phyloP scores from a whole-genome alignment of 306 rosid genomes.

The Pachyrhizus erosus region DNA sequence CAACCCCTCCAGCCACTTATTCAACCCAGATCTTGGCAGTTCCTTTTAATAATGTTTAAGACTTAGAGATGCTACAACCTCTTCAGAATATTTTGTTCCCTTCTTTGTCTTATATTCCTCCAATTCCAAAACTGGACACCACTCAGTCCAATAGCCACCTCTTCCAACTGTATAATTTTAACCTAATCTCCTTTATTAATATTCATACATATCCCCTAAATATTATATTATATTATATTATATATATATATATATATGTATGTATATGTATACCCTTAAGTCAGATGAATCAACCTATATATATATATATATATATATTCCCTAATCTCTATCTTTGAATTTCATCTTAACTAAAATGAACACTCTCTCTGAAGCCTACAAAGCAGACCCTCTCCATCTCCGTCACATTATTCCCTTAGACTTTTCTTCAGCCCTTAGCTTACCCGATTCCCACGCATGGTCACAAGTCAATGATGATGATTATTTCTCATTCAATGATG shows the following conservation, averaged over 20 bases:
- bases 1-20: neutral
- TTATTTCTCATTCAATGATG: neutral
- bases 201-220: neutral
- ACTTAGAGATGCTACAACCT: slow-evolving; percentile 39
- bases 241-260: too few relatives aligned
- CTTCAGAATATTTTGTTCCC: slow-evolving; percentile 39
- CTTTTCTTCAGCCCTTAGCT: slow-evolving; percentile 42
- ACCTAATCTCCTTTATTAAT: slow-evolving; percentile 26
- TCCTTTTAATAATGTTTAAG: neutral
- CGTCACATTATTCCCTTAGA: slow-evolving; percentile 65
- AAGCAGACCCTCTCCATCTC: slow-evolving; percentile 48
- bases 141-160: slow-evolving; percentile 60
- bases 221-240: too few relatives aligned
- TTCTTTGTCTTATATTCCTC: slow-evolving; percentile 54
- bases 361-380: slow-evolving; percentile 58
- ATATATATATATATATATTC: neutral
- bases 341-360: slow-evolving; percentile 27
- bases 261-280: neutral
- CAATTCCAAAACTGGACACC: slow-evolving; percentile 49
- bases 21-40: neutral
- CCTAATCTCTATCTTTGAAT: neutral
- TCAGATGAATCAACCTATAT: neutral
- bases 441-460: slow-evolving; percentile 79
- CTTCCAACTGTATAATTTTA: slow-evolving; percentile 40
- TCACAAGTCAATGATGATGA: neutral